These are phyloP conservation scores for Blastocystis sp. DNA, from an alignment of 352 stramenopile genomes.

Conservation along the genomic window DNA sequence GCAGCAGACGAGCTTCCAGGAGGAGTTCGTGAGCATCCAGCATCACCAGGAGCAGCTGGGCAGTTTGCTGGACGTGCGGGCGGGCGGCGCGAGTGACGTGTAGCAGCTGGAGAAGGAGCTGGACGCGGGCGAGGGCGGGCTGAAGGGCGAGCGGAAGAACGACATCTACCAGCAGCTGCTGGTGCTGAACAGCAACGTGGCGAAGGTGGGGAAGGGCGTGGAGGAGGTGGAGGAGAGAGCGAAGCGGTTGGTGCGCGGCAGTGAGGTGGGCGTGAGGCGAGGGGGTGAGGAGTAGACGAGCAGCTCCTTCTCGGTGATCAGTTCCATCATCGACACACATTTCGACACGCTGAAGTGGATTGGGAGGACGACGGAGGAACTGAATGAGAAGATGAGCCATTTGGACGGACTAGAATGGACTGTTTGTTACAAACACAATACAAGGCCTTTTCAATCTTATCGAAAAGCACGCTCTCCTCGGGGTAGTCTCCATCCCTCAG, in stretches of 20 bases:
- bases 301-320: background rate
- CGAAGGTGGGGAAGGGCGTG: slow-evolving; percentile 46
- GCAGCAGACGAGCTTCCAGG: slow-evolving; percentile 7
- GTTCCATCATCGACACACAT: slow-evolving; percentile 24
- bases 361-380: background rate
- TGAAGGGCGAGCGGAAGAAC: background rate
- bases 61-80: slow-evolving; percentile 6
- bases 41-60: slow-evolving; percentile 38
- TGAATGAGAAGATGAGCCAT: slow-evolving; percentile 53
- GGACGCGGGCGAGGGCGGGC: background rate
- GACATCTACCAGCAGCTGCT: slow-evolving; percentile 35
- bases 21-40: slow-evolving; percentile 58
- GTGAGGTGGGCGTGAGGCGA: slow-evolving; percentile 5
- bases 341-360: slow-evolving; percentile 61
- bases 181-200: slow-evolving; percentile 38
- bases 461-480: slow-evolving; percentile 33
- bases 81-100: background rate
- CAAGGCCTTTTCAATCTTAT: slow-evolving; percentile 53
- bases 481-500: slow-evolving; percentile 50
- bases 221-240: slow-evolving; percentile 56
- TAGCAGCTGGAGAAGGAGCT: slow-evolving; percentile 65
- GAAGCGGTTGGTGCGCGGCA: slow-evolving; percentile 3
- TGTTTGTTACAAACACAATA: slow-evolving; percentile 61
- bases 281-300: background rate
- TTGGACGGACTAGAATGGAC: slow-evolving; percentile 37